Conservation (phyloP, 805 yeast genomes). For the Blastobotrys robertii region DNA sequence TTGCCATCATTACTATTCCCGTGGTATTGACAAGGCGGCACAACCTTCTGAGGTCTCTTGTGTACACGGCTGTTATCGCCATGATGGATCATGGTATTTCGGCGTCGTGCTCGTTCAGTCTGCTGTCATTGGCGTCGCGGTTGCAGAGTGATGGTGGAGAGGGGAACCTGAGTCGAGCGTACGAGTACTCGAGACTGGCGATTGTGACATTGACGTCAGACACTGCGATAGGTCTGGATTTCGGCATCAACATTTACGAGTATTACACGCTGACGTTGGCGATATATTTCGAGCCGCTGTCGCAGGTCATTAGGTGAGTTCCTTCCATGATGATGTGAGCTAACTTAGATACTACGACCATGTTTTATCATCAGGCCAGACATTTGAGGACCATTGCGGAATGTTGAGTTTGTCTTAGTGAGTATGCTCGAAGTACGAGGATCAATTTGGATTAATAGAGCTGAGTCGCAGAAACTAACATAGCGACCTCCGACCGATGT, state of each 20-base stretch:
- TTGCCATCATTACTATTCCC: conserved; percentile 32
- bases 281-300: conserved; percentile 32
- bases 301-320: conserved; percentile 27
- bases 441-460: too few relatives aligned
- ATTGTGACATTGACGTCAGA: conserved; percentile 29
- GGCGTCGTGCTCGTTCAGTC: conserved; percentile 31
- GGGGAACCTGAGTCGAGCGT: conserved; percentile 29
- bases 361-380: conserved; percentile 18
- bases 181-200: conserved; percentile 35
- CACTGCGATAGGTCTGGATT: conserved; percentile 28
- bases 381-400: conserved; percentile 17
- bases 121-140: conserved; percentile 31
- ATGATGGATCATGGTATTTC: conserved; percentile 34
- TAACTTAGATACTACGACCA: conserved; percentile 16
- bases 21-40: conserved; percentile 24
- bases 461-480: not conserved
- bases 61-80: conserved; percentile 28
- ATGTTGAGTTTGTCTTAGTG: conserved; percentile 16
- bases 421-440: not conserved
- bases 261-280: conserved; percentile 36
- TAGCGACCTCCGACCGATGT: conserved; percentile 18
- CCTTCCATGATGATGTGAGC: not conserved
- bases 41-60: conserved; percentile 26
- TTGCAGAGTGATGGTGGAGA: conserved; percentile 25
- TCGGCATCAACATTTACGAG: conserved; percentile 33